These are phyloP conservation scores for Wickerhamomyces bisporus DNA, from an alignment of 805 yeast genomes.

Conservation along the genomic window DNA sequence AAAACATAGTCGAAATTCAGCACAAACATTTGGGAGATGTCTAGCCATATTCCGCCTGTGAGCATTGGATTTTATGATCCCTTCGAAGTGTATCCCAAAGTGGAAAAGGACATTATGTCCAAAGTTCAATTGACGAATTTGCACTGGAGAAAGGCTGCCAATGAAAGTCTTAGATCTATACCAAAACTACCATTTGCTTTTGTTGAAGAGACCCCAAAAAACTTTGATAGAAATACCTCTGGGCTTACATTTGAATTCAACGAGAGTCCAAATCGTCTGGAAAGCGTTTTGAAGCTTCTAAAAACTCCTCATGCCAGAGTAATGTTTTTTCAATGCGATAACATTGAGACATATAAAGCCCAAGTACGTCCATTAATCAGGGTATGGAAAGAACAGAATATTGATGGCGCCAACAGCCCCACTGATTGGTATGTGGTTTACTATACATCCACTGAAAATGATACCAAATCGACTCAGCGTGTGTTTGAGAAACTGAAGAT, in stretches of 20 bases:
- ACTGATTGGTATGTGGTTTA: constrained; percentile 61
- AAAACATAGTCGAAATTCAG: neutral
- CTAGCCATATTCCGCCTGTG: constrained; percentile 4
- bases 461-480: constrained; percentile 40
- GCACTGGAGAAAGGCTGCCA: constrained; percentile 56
- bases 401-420: constrained; percentile 35
- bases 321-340: constrained; percentile 62
- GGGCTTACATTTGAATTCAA: neutral
- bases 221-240: constrained; percentile 13
- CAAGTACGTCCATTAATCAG: constrained; percentile 76
- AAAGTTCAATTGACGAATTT: constrained; percentile 57
- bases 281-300: constrained; percentile 7
- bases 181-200: constrained; percentile 50
- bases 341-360: constrained; percentile 68
- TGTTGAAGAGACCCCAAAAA: constrained; percentile 51
- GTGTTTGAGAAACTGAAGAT: constrained; percentile 48
- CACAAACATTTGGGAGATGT: too few relatives aligned
- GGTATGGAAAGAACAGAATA: constrained; percentile 63
- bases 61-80: constrained; percentile 71
- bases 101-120: constrained; percentile 38
- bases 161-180: constrained; percentile 58
- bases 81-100: constrained; percentile 46
- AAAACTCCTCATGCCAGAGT: constrained; percentile 52
- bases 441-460: constrained; percentile 36
- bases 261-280: neutral